Conservation (phyloP, 2,329 filamentous ascomycete species). For the Triangularia setosa region DNA sequence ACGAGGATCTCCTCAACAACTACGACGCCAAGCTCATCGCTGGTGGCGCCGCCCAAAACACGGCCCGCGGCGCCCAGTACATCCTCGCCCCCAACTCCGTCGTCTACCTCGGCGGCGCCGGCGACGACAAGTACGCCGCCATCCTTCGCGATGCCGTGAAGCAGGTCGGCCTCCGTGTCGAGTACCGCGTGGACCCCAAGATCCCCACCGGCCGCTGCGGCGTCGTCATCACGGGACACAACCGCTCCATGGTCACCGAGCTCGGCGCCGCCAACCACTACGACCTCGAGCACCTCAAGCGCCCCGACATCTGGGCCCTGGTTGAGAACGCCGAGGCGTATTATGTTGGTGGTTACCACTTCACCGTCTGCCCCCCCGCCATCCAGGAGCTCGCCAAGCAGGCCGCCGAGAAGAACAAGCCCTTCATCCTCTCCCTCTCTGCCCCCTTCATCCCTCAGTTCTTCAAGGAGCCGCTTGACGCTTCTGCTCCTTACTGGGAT, state of each 20-base stretch:
- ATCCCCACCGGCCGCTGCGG: constrained; percentile 89
- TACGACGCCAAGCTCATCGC: constrained; percentile 91
- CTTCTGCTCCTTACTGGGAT: constrained; percentile 86
- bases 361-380: constrained; percentile 91
- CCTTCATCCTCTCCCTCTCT: constrained; percentile 84
- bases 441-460: constrained; percentile 95
- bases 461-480: constrained; percentile 94
- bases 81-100: constrained; percentile 85
- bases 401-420: constrained; percentile 84
- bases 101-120: constrained; percentile 89
- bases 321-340: constrained; percentile 84
- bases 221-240: constrained; percentile 93
- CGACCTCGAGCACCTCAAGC: constrained; percentile 88
- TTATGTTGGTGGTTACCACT: constrained; percentile 95
- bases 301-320: constrained; percentile 84
- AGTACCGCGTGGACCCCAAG: constrained; percentile 87
- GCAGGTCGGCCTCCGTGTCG: constrained; percentile 83
- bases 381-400: constrained; percentile 88
- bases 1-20: constrained; percentile 90
- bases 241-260: constrained; percentile 92
- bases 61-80: constrained; percentile 93
- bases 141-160: constrained; percentile 82
- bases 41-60: constrained; percentile 96
- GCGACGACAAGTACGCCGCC: constrained; percentile 92
- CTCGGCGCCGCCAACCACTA: constrained; percentile 97